Evolutionary conservation across 1,139 yeast species (phyloP), one percentile per base, ranked within the genome.

Genomic region (Hansenula sp.): DNA sequence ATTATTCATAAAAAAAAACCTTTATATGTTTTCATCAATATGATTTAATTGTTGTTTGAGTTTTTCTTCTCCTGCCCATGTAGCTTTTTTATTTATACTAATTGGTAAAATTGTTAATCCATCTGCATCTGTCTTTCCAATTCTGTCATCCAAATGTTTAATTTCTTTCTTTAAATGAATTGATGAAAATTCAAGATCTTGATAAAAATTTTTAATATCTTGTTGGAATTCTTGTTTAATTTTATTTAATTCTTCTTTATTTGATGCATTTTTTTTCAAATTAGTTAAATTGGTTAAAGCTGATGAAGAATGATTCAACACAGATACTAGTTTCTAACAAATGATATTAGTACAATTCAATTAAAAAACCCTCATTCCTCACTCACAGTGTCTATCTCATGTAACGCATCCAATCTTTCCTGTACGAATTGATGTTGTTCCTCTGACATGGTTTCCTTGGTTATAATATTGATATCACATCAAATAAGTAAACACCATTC

Each of bases 71-170:
- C 84, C 84, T 31, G 78, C 67, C 56, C 69, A 68, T 7, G 83
- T 73, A 38, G 81, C 80, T 62, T 78, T 79, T 51, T 78, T 82
- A 45, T 77, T 80, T 18, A 80, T 77, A 32, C 71, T 68, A 3
- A 79, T 73, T 3, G 87, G 86, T 28, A 79, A 61, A 22, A 79
- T 70, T 68, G 75, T 77, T 13, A 75, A 62, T 14, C 68, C 68
- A 48, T 74, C 77, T 8, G 46, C 39, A 32, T 47, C 52, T 2
- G 47, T 63, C 42, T 71, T 72, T 1, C 79, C 81, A 19, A 71
- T 71, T 46, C 77, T 75, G 37, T 75, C 78, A 57, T 79, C 84
- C 65, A 79, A 66, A 7, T 72, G 55, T 53, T 74, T 75, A 32
- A 80, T 75, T 48, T 80, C 86, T 42, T 73, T 70, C 29, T 84